Conservation (phyloP, 2,329 filamentous ascomycete species). For the Ambrosiella xylebori region DNA sequence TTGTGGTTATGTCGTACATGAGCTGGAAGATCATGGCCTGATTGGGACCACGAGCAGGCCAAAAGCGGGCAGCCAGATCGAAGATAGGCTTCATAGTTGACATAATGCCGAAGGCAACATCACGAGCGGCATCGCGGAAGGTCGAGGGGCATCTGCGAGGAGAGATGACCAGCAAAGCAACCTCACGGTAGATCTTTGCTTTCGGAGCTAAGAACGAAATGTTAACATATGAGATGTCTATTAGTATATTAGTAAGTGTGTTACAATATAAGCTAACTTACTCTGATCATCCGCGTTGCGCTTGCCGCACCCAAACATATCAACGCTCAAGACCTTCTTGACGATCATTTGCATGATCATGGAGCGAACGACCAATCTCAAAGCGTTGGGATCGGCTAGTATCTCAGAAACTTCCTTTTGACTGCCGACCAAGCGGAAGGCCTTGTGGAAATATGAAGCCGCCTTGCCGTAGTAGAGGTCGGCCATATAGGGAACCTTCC, state of each 20-base stretch:
- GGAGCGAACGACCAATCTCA: conserved; percentile 2
- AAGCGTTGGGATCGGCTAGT: not conserved
- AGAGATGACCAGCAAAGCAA: too few species aligned
- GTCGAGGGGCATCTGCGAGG: not conserved
- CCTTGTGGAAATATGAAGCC: conserved; percentile 7
- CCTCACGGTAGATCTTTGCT: too few species aligned
- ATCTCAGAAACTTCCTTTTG: conserved; percentile 5
- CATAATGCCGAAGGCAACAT: conserved; percentile 2
- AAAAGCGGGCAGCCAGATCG: conserved; percentile 4
- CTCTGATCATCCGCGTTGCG: not conserved
- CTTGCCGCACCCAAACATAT: conserved; percentile 7
- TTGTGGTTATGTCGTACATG: not conserved
- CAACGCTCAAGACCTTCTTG: conserved; percentile 1
- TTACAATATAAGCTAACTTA: not conserved
- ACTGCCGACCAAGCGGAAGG: conserved; percentile 7
- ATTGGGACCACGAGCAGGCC: conserved; percentile 4
- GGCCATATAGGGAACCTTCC: not conserved
- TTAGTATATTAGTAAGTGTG: too few species aligned
- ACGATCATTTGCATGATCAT: conserved; percentile 11
- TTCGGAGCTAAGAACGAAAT: too few species aligned
- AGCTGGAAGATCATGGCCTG: not conserved
- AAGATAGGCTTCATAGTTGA: conserved; percentile 6
- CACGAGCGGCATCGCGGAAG: not conserved
- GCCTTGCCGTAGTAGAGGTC: conserved; percentile 1
- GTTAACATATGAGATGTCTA: too few species aligned